phyloP scores from a whole-genome alignment of 2,329 filamentous ascomycete species.

The Trichoderma endophyticum region DNA sequence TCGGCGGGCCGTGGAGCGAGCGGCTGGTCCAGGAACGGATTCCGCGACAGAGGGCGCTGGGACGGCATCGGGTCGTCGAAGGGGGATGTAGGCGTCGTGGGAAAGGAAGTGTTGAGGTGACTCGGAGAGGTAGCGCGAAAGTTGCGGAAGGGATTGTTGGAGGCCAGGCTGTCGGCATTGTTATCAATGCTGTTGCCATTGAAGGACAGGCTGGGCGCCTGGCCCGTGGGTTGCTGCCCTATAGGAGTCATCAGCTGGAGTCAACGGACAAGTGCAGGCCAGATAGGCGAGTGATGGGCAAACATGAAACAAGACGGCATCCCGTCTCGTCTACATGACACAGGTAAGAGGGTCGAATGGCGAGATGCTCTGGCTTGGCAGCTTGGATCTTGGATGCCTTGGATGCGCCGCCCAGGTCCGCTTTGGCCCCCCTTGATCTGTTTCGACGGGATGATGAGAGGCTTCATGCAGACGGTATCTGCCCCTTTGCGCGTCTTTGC shows the following conservation, averaged over 20 bases:
- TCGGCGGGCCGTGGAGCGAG: slow-evolving; percentile 41
- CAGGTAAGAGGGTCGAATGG: slow-evolving; percentile 26
- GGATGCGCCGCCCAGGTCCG: neutral
- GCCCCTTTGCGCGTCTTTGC: slow-evolving; percentile 10
- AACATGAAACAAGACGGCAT: slow-evolving; percentile 26
- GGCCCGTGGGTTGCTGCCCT: slow-evolving; percentile 23
- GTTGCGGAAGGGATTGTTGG: slow-evolving; percentile 80
- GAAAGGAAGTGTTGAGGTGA: slow-evolving; percentile 22
- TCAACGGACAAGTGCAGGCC: slow-evolving; percentile 2
- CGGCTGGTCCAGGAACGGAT: slow-evolving; percentile 68
- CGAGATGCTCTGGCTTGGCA: slow-evolving; percentile 13
- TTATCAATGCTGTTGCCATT: slow-evolving; percentile 35
- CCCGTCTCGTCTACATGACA: slow-evolving; percentile 33
- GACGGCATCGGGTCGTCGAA: slow-evolving; percentile 54
- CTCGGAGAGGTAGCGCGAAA: slow-evolving; percentile 58
- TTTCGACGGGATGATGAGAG: neutral
- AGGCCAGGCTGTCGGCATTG: slow-evolving; percentile 51
- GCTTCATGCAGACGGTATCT: neutral
- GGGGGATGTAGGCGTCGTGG: slow-evolving; percentile 49
- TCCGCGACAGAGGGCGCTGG: slow-evolving; percentile 64
- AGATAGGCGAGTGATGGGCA: slow-evolving; percentile 18
- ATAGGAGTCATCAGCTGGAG: slow-evolving; percentile 19
- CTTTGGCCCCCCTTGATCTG: slow-evolving; percentile 6
- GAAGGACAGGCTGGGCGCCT: slow-evolving; percentile 49
- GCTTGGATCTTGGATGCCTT: neutral